Percentiles rank a stretch among this genome's conserved stretches.
phyloP scores from a whole-genome alignment of 2,329 filamentous ascomycete genomes.

The Magnaporthiopsis incrustans region DNA sequence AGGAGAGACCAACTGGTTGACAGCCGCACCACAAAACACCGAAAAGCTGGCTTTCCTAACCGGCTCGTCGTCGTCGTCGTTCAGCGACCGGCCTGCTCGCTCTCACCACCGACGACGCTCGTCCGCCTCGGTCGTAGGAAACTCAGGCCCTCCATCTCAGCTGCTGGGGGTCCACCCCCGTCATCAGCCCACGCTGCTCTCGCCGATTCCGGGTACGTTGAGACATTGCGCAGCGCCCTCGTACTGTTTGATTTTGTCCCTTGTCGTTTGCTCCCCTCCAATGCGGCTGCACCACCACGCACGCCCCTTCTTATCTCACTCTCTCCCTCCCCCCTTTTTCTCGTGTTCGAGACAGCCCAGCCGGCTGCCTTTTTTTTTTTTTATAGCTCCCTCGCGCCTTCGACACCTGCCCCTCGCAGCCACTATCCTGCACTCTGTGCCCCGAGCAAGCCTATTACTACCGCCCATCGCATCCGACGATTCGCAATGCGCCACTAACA shows the following conservation, averaged over 20 bases:
- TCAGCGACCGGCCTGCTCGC: conserved; percentile 38
- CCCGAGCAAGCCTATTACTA: neutral
- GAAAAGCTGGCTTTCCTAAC: conserved; percentile 4
- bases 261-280: neutral
- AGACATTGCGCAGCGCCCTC: neutral
- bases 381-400: neutral
- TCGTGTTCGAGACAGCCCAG: neutral
- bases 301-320: conserved; percentile 11
- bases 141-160: conserved; percentile 19
- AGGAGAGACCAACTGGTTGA: neutral
- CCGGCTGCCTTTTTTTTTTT: neutral
- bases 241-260: neutral
- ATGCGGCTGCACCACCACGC: neutral
- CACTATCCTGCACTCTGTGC: neutral
- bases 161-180: conserved; percentile 31
- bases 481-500: neutral
- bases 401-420: neutral
- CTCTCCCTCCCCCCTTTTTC: neutral
- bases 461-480: conserved; percentile 8
- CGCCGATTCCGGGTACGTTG: conserved; percentile 48
- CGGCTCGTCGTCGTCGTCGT: conserved; percentile 44
- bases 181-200: conserved; percentile 30
- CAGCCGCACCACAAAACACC: neutral
- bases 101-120: conserved; percentile 44
- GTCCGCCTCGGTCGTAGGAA: conserved; percentile 27